Evolutionary conservation across 805 yeast genomes (phyloP).

Genomic region (Kodamaea leandrae): DNA sequence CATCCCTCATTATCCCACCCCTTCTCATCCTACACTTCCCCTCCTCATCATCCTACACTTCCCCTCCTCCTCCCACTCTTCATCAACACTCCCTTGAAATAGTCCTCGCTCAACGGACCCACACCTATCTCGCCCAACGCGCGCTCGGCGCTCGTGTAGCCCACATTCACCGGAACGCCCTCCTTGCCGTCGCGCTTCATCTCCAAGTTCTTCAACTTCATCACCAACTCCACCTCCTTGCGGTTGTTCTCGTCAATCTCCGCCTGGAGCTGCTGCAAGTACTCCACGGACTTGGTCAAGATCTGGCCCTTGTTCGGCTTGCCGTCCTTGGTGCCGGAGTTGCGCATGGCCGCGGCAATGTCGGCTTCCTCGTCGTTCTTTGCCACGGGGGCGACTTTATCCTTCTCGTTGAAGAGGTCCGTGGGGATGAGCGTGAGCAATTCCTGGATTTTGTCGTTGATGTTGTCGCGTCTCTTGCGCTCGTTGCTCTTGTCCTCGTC

Average conservation of each 20-base stretch:
- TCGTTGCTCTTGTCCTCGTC: conserved; percentile 39
- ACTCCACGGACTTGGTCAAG: conserved; percentile 70
- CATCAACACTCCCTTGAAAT: conserved; percentile 18
- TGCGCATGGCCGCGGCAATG: conserved; percentile 30
- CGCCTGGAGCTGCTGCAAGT: conserved; percentile 63
- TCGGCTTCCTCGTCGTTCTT: conserved; percentile 21
- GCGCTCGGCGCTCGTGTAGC: conserved; percentile 72
- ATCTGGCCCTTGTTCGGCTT: conserved; percentile 85
- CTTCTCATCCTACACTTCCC: not conserved
- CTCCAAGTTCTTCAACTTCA: conserved; percentile 57
- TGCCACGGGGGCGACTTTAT: conserved; percentile 7
- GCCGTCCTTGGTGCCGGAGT: conserved; percentile 72
- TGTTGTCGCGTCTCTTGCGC: conserved; percentile 42
- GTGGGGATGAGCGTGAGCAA: conserved; percentile 36
- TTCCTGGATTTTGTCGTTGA: conserved; percentile 45
- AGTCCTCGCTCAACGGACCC: conserved; percentile 62
- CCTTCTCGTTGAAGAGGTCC: conserved; percentile 29
- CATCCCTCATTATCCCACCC: not conserved
- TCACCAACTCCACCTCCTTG: conserved; percentile 69
- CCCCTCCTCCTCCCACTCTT: conserved; percentile 12
- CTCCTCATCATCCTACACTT: not conserved
- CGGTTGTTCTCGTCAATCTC: conserved; percentile 76
- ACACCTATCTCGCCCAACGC: conserved; percentile 79
- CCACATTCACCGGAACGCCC: conserved; percentile 43
- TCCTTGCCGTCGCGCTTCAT: conserved; percentile 36